Percentiles rank a stretch among this genome's conserved stretches.
Evolutionary conservation across 371 early-diverging fungal genomes (phyloP).

Genomic region (Mucor piriformis): DNA sequence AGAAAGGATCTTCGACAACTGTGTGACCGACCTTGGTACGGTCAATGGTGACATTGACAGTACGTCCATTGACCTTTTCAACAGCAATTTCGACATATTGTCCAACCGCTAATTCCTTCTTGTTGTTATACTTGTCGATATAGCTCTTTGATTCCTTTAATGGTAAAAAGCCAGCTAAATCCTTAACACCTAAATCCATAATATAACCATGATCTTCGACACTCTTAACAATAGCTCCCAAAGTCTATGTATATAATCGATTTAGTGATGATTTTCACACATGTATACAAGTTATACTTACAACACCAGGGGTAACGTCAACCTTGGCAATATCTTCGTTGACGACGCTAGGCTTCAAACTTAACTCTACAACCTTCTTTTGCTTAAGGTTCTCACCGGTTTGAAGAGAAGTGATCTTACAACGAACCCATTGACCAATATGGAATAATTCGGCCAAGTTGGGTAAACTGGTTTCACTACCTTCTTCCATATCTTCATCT

Average conservation of each 20-base stretch:
- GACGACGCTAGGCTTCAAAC: slow-evolving; percentile 69
- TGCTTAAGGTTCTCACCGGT: slow-evolving; percentile 34
- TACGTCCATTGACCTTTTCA: slow-evolving; percentile 55
- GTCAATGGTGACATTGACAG: slow-evolving; percentile 64
- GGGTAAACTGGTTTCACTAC: slow-evolving; percentile 49
- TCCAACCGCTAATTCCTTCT: slow-evolving; percentile 61
- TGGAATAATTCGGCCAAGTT: slow-evolving; percentile 60
- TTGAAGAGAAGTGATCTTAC: slow-evolving; percentile 59
- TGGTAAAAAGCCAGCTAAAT: slow-evolving; percentile 69
- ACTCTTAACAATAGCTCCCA: slow-evolving; percentile 67
- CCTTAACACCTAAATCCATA: slow-evolving; percentile 71
- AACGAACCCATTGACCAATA: slow-evolving; percentile 78
- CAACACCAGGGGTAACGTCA: slow-evolving; percentile 65
- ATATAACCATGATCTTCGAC: slow-evolving; percentile 87
- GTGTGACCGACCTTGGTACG: slow-evolving; percentile 54
- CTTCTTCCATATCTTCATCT: slow-evolving; percentile 44
- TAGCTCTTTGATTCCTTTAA: slow-evolving; percentile 61
- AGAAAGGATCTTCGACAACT: slow-evolving; percentile 50
- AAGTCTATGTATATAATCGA: slow-evolving; percentile 36
- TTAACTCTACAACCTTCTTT: slow-evolving; percentile 66
- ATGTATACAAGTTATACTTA: slow-evolving; percentile 28
- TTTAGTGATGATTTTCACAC: not conserved
- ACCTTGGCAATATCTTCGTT: slow-evolving; percentile 58
- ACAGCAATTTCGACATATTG: slow-evolving; percentile 67
- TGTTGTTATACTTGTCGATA: slow-evolving; percentile 53